Conservation (phyloP, 495 filamentous ascomycete species). For the Halenospora varia region DNA sequence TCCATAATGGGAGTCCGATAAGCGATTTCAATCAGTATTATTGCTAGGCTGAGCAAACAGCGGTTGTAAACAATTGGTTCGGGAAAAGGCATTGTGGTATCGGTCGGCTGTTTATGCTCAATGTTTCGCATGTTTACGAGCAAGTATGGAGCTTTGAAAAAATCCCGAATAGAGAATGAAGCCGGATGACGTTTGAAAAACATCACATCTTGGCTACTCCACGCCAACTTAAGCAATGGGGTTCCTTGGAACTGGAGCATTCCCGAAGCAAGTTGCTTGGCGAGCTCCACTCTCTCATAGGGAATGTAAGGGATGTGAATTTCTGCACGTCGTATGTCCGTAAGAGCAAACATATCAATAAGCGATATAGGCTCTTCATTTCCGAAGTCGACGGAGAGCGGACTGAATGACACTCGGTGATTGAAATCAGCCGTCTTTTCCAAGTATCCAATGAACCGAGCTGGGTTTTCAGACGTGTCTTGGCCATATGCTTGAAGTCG, state of each 20-base stretch:
- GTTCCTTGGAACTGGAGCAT: conserved; percentile 36
- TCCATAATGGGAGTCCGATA: background rate
- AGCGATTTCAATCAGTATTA: background rate
- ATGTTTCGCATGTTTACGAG: background rate
- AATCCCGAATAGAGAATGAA: background rate
- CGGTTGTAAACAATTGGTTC: background rate
- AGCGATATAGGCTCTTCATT: background rate
- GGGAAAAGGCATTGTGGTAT: background rate
- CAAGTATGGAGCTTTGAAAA: background rate
- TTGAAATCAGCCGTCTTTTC: background rate
- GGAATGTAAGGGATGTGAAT: conserved; percentile 1
- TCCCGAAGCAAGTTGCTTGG: conserved; percentile 30
- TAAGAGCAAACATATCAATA: background rate
- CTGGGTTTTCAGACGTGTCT: background rate
- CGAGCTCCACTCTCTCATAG: conserved; percentile 30
- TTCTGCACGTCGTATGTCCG: background rate
- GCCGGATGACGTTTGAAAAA: conserved; percentile 20
- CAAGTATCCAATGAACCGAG: background rate
- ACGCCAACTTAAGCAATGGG: conserved; percentile 29
- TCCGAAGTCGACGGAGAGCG: background rate
- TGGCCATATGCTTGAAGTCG: background rate
- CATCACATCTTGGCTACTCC: conserved; percentile 31
- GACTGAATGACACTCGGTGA: background rate
- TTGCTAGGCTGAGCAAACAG: background rate
- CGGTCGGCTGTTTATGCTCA: background rate